Base-by-base conservation (phyloP, 2,329 filamentous ascomycete species). In the Pezicula radicicola region DNA sequence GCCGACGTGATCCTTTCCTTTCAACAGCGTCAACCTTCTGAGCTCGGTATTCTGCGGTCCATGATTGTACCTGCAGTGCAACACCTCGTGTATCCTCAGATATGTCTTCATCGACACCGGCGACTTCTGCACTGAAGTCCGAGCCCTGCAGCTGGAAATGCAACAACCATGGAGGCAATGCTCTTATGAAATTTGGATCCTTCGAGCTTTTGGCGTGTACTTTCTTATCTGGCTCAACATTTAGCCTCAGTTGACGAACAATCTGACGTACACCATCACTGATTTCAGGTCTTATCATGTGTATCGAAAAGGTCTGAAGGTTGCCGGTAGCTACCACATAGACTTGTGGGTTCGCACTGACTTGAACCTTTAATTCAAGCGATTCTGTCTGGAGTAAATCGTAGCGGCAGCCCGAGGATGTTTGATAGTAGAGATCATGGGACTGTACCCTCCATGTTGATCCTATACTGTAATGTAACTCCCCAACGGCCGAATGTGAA, bases 391-490 rank as follows among this genome's bases (percentile, higher is more conserved):
- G 84, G 3, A 97, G 79, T 6, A 99, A 77, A 63, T 96, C 91
- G 64, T 96, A 93, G 48, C 91, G 87, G 54, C 85, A 83, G 5
- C 91, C 89, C 9, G 84, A 82, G 19, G 88, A 86, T 1, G 91
- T 96, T 65, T 97, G 95, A 66, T 99, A 99, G 68, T 97, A 99
- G 1, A 99, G 78, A 58, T 91, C 83, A 66, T 97, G 91, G 1
- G 90, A 89, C 56, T 93, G 87, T 52, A 97, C 75, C 43, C 94
- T 81, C 66, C 95, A 84, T 3, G 89, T 88, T 0, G 91, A 91
- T 13, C 85, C 84, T 1, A 99, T 74, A 5, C 89, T 90, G 69
- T 99, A 99, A 65, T 97, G 89, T 3, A 91, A 74, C 33, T 95
- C 88, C 52, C 89, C 89, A 35, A 90, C 83, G 0, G 87, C 78